phyloP scores from a whole-genome alignment of 164 flowering plant species.

The Paratinospora sagittata region DNA sequence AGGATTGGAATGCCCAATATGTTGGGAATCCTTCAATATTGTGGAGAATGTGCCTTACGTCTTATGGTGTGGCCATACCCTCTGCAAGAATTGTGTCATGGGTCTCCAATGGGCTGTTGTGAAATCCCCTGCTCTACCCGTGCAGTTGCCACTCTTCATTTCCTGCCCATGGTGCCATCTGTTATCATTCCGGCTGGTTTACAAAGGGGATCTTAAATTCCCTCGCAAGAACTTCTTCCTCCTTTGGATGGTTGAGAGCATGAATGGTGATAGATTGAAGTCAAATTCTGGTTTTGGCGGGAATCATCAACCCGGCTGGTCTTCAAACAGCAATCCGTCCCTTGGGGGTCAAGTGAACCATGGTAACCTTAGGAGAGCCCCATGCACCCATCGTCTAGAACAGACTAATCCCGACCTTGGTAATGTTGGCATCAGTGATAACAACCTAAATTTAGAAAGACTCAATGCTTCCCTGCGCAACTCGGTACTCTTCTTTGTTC shows the following conservation, averaged over 20 bases:
- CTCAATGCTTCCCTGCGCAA: constrained; percentile 46
- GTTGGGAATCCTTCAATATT: constrained; percentile 93
- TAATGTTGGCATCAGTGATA: constrained; percentile 8
- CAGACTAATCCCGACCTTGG: constrained; percentile 22
- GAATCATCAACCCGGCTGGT: constrained; percentile 39
- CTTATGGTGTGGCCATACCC: constrained; percentile 96
- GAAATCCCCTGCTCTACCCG: constrained; percentile 65
- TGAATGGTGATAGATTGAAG: constrained; percentile 71
- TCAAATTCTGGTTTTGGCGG: constrained; percentile 32
- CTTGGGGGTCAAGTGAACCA: constrained; percentile 25
- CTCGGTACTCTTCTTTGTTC: constrained; percentile 64
- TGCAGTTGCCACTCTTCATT: constrained; percentile 85
- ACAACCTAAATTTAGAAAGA: constrained; percentile 34
- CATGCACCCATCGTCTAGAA: constrained; percentile 20
- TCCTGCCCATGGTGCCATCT: constrained; percentile 95
- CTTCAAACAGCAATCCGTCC: constrained; percentile 25
- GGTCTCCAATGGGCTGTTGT: constrained; percentile 84
- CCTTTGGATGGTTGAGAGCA: constrained; percentile 94
- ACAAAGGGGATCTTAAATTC: constrained; percentile 64
- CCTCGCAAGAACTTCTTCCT: constrained; percentile 91
- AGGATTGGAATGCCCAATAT: constrained; percentile 88
- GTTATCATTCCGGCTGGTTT: constrained; percentile 66
- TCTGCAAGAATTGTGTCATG: constrained; percentile 81
- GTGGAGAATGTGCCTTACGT: constrained; percentile 98
- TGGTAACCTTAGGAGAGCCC: constrained; percentile 29